These are phyloP conservation scores for Phytophthora pinifolia DNA, from an alignment of 352 stramenopile species.

Conservation along the genomic window DNA sequence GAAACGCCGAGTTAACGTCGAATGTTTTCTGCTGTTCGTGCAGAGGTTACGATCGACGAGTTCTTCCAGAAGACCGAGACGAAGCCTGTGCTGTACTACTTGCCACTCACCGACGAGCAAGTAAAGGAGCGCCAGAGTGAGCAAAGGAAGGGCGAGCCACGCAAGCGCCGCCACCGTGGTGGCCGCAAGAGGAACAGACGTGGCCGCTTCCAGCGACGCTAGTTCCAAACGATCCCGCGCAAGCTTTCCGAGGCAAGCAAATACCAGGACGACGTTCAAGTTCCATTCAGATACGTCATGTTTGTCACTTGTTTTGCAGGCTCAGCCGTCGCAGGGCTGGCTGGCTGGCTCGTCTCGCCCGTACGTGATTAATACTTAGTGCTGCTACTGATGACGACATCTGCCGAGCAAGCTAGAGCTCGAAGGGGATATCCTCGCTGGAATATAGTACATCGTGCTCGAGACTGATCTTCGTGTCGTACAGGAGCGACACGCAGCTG, in stretches of 20 bases:
- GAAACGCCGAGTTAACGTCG: neutral
- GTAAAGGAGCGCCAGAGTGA: constrained; percentile 39
- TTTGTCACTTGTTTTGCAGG: constrained; percentile 1
- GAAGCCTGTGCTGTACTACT: constrained; percentile 81
- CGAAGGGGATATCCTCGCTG: constrained; percentile 78
- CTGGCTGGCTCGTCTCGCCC: constrained; percentile 10
- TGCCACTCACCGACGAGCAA: constrained; percentile 74
- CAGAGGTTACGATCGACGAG: constrained; percentile 59
- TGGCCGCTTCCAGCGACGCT: constrained; percentile 24
- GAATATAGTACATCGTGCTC: constrained; percentile 82
- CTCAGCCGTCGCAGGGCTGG: constrained; percentile 15
- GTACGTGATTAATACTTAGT: constrained; percentile 16
- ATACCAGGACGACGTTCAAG: constrained; percentile 2
- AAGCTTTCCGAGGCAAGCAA: no score
- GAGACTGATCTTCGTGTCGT: constrained; percentile 82
- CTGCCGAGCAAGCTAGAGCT: constrained; percentile 45
- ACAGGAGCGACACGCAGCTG: constrained; percentile 74
- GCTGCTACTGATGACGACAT: constrained; percentile 17
- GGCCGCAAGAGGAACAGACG: constrained; percentile 38
- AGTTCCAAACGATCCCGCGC: no score
- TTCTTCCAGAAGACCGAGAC: constrained; percentile 79
- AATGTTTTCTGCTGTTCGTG: constrained; percentile 9
- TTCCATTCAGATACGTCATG: constrained; percentile 17
- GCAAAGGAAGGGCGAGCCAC: constrained; percentile 19
- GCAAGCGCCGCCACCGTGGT: constrained; percentile 34